Conservation (phyloP, 2,329 filamentous ascomycete species). For the Lomentospora prolificans region DNA sequence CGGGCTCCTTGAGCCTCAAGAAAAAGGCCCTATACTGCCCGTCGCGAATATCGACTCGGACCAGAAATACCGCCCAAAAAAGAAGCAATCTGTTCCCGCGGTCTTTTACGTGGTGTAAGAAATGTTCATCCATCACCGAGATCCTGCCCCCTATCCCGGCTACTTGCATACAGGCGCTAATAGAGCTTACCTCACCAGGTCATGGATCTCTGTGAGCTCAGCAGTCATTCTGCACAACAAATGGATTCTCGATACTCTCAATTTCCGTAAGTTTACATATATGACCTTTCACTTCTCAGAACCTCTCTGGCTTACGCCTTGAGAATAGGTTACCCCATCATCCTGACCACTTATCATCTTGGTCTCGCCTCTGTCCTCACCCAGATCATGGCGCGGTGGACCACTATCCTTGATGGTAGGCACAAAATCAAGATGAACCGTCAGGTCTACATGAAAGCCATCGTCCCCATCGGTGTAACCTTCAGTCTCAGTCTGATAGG, state of each 20-base stretch:
- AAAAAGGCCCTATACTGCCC: conserved; percentile 51
- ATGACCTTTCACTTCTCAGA: not conserved
- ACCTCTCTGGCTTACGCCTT: not conserved
- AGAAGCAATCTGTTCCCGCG: conserved; percentile 61
- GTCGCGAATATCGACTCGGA: conserved; percentile 62
- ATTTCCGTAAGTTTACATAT: conserved; percentile 48
- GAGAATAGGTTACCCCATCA: conserved; percentile 63
- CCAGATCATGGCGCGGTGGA: conserved; percentile 84
- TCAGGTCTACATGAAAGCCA: conserved; percentile 82
- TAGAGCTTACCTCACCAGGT: conserved; percentile 1
- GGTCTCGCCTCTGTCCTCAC: conserved; percentile 90
- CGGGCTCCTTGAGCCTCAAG: not conserved
- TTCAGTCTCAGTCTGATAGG: conserved; percentile 96
- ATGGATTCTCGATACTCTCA: conserved; percentile 79
- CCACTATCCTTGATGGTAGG: conserved; percentile 79
- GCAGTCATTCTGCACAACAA: conserved; percentile 99
- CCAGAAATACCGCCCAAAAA: conserved; percentile 55
- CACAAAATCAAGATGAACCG: conserved; percentile 98
- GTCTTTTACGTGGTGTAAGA: conserved; percentile 71
- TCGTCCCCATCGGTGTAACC: conserved; percentile 89
- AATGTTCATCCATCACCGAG: conserved; percentile 12
- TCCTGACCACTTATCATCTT: conserved; percentile 94
- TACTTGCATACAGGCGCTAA: not conserved
- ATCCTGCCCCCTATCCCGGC: not conserved
- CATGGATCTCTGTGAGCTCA: conserved; percentile 85